Percentiles rank a stretch among this genome's conserved stretches.
Evolutionary conservation across 83 land plant species (phyloP).

Genomic region (Thuja plicata): DNA sequence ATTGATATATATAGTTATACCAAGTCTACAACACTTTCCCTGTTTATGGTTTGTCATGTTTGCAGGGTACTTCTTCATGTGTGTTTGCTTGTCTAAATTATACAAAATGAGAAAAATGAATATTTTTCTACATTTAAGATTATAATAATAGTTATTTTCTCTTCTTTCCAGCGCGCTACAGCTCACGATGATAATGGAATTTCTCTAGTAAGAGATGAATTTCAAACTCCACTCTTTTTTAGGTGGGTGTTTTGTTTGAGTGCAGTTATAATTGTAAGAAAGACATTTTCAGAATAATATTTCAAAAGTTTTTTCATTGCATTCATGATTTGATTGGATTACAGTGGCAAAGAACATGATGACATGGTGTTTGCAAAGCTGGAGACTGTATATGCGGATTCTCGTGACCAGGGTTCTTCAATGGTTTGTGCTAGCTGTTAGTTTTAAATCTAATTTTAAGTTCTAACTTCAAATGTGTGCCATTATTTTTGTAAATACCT

Average conservation of each 20-base stretch:
- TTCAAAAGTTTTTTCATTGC: not conserved
- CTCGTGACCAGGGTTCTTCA: conserved; percentile 88
- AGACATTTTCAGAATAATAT: not conserved
- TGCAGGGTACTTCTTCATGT: not conserved
- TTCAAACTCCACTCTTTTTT: conserved; percentile 84
- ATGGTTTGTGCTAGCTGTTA: conserved; percentile 54
- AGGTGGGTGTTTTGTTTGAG: conserved; percentile 48
- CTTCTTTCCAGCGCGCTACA: conserved; percentile 71
- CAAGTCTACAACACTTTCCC: not conserved
- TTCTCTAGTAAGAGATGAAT: conserved; percentile 77
- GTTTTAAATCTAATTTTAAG: not conserved
- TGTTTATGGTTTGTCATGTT: not conserved
- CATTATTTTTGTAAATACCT: not conserved
- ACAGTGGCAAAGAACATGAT: conserved; percentile 95
- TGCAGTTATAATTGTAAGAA: not conserved
- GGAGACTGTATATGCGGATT: conserved; percentile 88
- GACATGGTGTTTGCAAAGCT: conserved; percentile 86
- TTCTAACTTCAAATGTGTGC: not conserved
- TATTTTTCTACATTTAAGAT: not conserved
- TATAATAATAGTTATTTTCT: not conserved
- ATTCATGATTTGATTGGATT: conserved; percentile 4
- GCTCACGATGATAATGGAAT: conserved; percentile 88
- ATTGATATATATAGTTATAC: not conserved
- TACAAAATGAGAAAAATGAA: not conserved
- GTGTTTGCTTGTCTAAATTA: not conserved